Evolutionary conservation across 257 asterid species (phyloP).

Genomic region (Ajuga chamaepitys): DNA sequence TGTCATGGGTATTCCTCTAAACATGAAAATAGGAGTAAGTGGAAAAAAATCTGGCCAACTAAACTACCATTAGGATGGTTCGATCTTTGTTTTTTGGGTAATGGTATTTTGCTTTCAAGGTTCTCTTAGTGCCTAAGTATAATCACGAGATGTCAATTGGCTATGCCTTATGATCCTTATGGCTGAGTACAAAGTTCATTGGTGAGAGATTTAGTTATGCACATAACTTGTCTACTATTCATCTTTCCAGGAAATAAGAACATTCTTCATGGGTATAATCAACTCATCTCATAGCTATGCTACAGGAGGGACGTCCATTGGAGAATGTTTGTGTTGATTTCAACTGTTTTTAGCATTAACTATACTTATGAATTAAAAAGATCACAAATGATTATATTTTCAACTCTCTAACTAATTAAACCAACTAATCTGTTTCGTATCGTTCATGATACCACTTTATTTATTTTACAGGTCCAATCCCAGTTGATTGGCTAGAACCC

Average conservation of each 20-base stretch:
- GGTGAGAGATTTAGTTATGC: too few species aligned
- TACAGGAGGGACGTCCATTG: slow-evolving; percentile 86
- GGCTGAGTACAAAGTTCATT: too few species aligned
- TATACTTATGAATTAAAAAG: background rate
- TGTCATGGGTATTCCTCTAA: background rate
- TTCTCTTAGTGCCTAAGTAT: background rate
- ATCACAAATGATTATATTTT: background rate
- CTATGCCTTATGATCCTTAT: background rate
- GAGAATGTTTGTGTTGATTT: slow-evolving; percentile 61
- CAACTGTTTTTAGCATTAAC: background rate
- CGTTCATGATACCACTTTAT: slow-evolving; percentile 1
- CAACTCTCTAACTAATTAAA: background rate
- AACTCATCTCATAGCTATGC: slow-evolving; percentile 90
- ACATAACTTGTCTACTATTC: slow-evolving; percentile 7
- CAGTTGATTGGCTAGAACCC: slow-evolving; percentile 55
- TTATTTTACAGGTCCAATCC: slow-evolving; percentile 66
- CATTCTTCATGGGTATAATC: slow-evolving; percentile 66
- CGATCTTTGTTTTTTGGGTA: background rate
- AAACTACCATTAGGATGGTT: background rate
- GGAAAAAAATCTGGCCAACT: background rate
- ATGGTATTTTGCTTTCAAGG: background rate
- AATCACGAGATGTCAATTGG: background rate
- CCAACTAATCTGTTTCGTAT: background rate
- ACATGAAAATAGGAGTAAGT: background rate
- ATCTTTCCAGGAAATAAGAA: slow-evolving; percentile 59